phyloP scores from a whole-genome alignment of 176 grass and related monocot genomes.

The Guadua angustifolia region DNA sequence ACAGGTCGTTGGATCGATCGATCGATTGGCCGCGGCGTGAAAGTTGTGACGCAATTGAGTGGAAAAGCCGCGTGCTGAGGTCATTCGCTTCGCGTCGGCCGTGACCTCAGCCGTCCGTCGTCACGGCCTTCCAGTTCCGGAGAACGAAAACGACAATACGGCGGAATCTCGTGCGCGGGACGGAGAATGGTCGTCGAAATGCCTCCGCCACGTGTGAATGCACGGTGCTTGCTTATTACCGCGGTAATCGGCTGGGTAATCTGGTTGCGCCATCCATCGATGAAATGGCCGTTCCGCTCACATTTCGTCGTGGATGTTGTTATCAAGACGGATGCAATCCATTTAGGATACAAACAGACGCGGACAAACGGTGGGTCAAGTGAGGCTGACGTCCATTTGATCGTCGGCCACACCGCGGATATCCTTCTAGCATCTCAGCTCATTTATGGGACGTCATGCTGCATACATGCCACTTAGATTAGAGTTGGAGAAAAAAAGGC shows the following conservation, averaged over 20 bases:
- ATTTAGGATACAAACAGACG: no score
- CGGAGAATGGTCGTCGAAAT: not conserved
- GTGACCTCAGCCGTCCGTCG: not conserved
- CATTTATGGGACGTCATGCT: no score
- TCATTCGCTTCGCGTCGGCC: not conserved
- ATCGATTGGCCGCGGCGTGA: not conserved
- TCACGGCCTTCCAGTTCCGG: no score
- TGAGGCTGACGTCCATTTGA: no score
- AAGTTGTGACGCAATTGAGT: slow-evolving; percentile 12
- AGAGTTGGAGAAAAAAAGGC: no score
- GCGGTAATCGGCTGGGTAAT: not conserved
- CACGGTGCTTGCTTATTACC: no score
- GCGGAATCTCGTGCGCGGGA: not conserved
- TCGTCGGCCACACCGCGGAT: no score
- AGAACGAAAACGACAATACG: not conserved
- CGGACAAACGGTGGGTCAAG: no score
- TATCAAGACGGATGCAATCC: no score
- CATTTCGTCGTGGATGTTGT: no score
- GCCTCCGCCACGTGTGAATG: not conserved
- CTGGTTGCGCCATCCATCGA: not conserved
- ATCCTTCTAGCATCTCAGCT: no score
- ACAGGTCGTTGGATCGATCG: not conserved
- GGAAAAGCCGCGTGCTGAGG: not conserved
- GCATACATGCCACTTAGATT: no score
- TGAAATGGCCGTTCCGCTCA: not conserved